These are phyloP conservation scores for Pichia sp. DNA, from an alignment of 1,139 yeast genomes.

Conservation along the genomic window DNA sequence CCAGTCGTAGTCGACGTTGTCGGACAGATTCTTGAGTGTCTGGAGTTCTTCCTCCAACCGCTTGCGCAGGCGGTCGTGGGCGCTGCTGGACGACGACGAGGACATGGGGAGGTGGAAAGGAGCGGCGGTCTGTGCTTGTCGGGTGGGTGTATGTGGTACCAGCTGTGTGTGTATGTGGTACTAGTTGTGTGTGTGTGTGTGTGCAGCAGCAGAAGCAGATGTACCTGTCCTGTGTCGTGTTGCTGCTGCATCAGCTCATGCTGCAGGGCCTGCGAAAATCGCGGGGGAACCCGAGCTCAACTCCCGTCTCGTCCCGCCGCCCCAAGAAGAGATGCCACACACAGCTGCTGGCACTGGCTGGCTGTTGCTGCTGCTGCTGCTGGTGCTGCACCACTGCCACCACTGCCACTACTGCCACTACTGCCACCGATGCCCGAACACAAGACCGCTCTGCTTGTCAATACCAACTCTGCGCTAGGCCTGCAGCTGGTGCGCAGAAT, in stretches of 20 bases:
- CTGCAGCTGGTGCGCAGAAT: constrained; percentile 2
- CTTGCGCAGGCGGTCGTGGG: constrained; percentile 17
- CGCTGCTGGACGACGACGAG: too few species aligned
- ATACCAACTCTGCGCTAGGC: constrained; percentile 8
- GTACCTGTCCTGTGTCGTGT: too few species aligned
- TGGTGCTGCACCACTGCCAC: not conserved
- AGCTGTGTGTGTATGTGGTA: not conserved
- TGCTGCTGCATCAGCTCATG: not conserved
- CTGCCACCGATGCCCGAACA: not conserved
- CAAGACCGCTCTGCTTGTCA: constrained; percentile 5
- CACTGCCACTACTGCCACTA: not conserved
- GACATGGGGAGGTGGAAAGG: too few species aligned
- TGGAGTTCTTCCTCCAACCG: constrained; percentile 19
- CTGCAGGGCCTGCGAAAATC: not conserved
- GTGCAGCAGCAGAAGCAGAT: too few species aligned
- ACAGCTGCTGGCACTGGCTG: not conserved
- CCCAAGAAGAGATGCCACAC: too few species aligned
- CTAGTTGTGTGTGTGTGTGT: not conserved
- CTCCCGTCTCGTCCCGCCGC: too few species aligned
- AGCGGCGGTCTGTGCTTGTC: too few species aligned
- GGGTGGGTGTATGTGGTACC: too few species aligned
- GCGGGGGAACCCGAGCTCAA: too few species aligned
- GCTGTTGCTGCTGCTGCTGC: not conserved
- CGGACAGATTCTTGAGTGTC: constrained; percentile 7
- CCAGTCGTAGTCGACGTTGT: constrained; percentile 19